Base-by-base conservation (phyloP, 257 asterid species). In the Solanum bukasovii region DNA sequence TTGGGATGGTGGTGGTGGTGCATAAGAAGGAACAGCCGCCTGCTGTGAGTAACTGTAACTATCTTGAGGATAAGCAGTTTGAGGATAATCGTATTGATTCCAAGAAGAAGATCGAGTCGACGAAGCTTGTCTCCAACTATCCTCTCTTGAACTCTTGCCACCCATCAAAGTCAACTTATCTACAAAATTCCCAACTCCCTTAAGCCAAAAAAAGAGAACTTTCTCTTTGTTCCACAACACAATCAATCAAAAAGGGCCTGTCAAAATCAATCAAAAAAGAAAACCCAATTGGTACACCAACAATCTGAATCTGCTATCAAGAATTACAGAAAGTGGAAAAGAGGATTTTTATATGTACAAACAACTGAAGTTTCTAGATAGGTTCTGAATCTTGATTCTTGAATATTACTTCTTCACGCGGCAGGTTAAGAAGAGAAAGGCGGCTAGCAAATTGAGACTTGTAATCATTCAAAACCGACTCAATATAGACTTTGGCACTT, bases 161-260 rank as follows among this genome's bases (percentile, higher is more conserved):
- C 99, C 99, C 99, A 97, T 97, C 90, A 87, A 49, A 89, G 61
- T 83, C 93, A 89, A 70, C 84, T 90, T 90, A 88, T 88, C 91
- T 52, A 87, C 85, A 82, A 83, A 74, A 87, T 81, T 56, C 68
- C 12, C 73, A 68, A 88, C 44, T 72, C 46, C 46, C 79, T 33
- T 52, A 2, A 52, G 63, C 23, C 9, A 71, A 71, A 31, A 71
- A 70, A 18, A 34, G n/a, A 18, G 2, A 74, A 20, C 8, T 9
- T 70, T 7, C 4, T 70, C 4, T 67, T 88, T 88, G 88, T 72
- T 77, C 87, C 13, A 59, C 40, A 71, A n/a, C 38, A 61, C 77
- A 91, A 88, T 77, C 81, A 91, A 88, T 84, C 88, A 79, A 81
- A 82, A 21, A 90, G 46, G 75, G 90, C 38, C 88, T 89, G 89